These are phyloP conservation scores for Pilasporangium apinafurcum DNA, from an alignment of 352 stramenopile genomes.

Conservation along the genomic window DNA sequence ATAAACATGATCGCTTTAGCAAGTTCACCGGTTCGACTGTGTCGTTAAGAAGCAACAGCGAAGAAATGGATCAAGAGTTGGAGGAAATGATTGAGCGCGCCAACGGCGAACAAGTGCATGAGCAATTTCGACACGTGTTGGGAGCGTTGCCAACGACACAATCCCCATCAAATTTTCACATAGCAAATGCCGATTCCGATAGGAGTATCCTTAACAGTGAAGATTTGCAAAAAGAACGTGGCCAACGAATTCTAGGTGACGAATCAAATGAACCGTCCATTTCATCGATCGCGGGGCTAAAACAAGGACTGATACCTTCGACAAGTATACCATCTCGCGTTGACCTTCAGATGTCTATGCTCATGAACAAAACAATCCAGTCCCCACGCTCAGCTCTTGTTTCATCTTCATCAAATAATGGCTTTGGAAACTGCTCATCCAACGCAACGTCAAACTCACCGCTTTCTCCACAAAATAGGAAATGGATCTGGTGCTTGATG, in stretches of 20 bases:
- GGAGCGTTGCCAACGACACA: background rate
- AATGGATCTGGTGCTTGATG: constrained; percentile 42
- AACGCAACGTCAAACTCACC: constrained; percentile 7
- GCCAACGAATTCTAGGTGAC: background rate
- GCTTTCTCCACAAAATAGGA: constrained; percentile 20
- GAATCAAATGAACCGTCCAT: background rate
- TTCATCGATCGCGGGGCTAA: constrained; percentile 10
- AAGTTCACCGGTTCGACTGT: constrained; percentile 17
- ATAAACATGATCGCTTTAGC: background rate
- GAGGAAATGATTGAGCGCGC: constrained; percentile 62
- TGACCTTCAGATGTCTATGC: constrained; percentile 34
- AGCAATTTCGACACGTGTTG: constrained; percentile 7
- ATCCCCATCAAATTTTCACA: background rate
- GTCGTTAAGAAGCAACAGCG: constrained; percentile 35
- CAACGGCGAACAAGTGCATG: constrained; percentile 23
- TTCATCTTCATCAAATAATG: background rate
- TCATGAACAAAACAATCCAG: constrained; percentile 40
- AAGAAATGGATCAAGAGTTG: constrained; percentile 67
- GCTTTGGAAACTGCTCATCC: too few relatives aligned
- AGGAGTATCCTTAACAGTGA: background rate
- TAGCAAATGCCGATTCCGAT: too few relatives aligned
- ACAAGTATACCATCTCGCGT: constrained; percentile 16
- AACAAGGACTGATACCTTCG: constrained; percentile 21
- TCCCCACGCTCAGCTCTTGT: constrained; percentile 29
- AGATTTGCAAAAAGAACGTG: background rate